Evolutionary conservation across 805 yeast genomes (phyloP), one percentile per base, ranked within the genome.

Genomic region (Kockiozyma suomiensis): DNA sequence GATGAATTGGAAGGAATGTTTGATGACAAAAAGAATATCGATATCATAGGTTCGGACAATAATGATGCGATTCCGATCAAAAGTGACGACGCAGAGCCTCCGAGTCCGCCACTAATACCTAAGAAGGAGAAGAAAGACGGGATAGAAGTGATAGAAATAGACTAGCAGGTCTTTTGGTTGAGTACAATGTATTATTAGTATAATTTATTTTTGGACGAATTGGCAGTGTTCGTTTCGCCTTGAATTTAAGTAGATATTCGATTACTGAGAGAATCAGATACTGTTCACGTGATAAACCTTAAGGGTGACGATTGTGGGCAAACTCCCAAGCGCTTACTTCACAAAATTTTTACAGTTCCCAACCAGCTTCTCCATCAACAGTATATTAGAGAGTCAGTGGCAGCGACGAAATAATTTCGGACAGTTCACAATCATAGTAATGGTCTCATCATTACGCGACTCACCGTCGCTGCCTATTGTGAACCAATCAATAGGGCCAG

Each of bases 1-100:
- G 52, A 56, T 23, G 65, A 62, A 45, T 21, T 62, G 59, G 43
- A 12, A 21, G 59, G 52, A 13, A 59, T 61, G 64, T 48, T 52
- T 19, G 52, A 25, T 30, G 35, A 37, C 10, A 38, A 35, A 5
- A 57, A 47, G 26, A 32, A 47, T 6, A 53, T 43, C 33, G 38
- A 46, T 12, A 50, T 59, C 15, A 50, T 59, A 21, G 51, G 35
- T 7, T n/a, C 21, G 15, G 51, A 46, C 26, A 43, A 30, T 8
- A 37, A 32, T 13, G 47, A 52, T 12, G 50, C 1, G 17, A 43
- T 3, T n/a, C n/a, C 32, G 8, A n/a, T 5, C n/a, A 37, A 21
- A 35, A 8, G n/a, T 32, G 30, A 30, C 33, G 33, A 30, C 10
- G 33, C 6, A 30, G 10, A 30, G 33, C 33, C 10, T 10, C 10